phyloP scores from a whole-genome alignment of 2,329 filamentous ascomycete species.

The Trichoderma sp. region DNA sequence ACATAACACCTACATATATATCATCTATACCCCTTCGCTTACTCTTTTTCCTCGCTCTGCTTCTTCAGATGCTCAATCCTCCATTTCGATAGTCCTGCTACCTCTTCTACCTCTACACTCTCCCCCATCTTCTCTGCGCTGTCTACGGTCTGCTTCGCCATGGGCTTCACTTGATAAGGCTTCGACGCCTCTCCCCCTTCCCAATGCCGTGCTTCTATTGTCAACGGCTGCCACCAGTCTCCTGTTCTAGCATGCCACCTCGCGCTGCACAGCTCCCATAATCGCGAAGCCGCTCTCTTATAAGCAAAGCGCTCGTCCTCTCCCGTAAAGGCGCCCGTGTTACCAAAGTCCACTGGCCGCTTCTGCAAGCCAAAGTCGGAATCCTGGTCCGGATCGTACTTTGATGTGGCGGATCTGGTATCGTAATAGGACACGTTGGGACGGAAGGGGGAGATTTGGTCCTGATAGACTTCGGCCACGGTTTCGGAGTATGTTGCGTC shows the following conservation, averaged over 20 bases:
- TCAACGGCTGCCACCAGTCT: constrained; percentile 70
- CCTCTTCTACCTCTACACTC: constrained; percentile 36
- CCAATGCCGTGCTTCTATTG: constrained; percentile 64
- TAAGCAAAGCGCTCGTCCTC: constrained; percentile 82
- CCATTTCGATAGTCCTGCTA: constrained; percentile 41
- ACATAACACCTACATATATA: neutral
- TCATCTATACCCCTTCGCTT: neutral
- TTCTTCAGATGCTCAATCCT: constrained; percentile 35
- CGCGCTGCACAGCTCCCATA: constrained; percentile 77
- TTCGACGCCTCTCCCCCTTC: constrained; percentile 43
- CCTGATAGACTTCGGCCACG: constrained; percentile 69
- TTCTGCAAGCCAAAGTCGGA: constrained; percentile 49
- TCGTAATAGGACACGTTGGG: constrained; percentile 72
- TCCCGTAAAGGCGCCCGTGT: constrained; percentile 67
- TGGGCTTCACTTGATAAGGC: constrained; percentile 20
- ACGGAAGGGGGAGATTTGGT: constrained; percentile 71
- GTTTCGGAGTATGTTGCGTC: constrained; percentile 46
- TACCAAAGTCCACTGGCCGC: constrained; percentile 59
- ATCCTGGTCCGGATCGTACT: constrained; percentile 56
- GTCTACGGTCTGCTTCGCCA: constrained; percentile 4
- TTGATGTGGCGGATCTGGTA: constrained; percentile 42
- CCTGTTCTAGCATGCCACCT: constrained; percentile 66
- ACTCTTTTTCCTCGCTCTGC: constrained; percentile 18
- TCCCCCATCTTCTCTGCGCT: constrained; percentile 35
- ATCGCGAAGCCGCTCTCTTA: constrained; percentile 69